phyloP scores from a whole-genome alignment of 2,329 filamentous ascomycete species.

The Lizonia empirigonia region DNA sequence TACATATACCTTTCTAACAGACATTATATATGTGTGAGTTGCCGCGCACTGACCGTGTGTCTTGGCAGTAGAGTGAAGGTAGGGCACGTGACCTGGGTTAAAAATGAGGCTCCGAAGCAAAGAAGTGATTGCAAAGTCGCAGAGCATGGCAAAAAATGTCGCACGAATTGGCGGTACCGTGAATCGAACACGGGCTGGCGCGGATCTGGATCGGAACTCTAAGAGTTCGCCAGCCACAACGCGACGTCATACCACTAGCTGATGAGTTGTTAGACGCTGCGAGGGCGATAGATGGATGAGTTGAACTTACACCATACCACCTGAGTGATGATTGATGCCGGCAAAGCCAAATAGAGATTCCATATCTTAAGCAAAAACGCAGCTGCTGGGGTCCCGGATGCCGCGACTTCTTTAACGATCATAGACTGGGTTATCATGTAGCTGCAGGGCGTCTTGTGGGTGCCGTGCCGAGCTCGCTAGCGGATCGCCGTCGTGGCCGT shows the following conservation, averaged over 20 bases:
- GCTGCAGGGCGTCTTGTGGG: not conserved
- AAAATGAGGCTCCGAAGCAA: too few species aligned
- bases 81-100: too few species aligned
- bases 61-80: too few species aligned
- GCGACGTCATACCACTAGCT: slow-evolving; percentile 42
- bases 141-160: slow-evolving; percentile 19
- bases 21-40: too few species aligned
- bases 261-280: not conserved
- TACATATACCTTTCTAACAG: too few species aligned
- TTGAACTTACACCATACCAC: slow-evolving; percentile 24
- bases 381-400: too few species aligned
- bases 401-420: too few species aligned
- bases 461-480: not conserved
- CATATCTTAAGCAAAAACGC: not conserved
- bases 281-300: not conserved
- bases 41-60: too few species aligned
- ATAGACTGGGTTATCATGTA: too few species aligned
- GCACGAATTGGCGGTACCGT: slow-evolving; percentile 34
- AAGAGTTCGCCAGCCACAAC: slow-evolving; percentile 36
- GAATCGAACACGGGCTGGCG: slow-evolving; percentile 42
- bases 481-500: not conserved
- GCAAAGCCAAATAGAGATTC: not conserved
- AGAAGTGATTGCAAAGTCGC: too few species aligned
- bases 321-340: slow-evolving; percentile 19
- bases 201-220: slow-evolving; percentile 31